A percentile compares a stretch with the other conserved stretches of the same genome.
Evolutionary conservation across 1,139 yeast genomes (phyloP).

Genomic region (Blastobotrys aristatus): DNA sequence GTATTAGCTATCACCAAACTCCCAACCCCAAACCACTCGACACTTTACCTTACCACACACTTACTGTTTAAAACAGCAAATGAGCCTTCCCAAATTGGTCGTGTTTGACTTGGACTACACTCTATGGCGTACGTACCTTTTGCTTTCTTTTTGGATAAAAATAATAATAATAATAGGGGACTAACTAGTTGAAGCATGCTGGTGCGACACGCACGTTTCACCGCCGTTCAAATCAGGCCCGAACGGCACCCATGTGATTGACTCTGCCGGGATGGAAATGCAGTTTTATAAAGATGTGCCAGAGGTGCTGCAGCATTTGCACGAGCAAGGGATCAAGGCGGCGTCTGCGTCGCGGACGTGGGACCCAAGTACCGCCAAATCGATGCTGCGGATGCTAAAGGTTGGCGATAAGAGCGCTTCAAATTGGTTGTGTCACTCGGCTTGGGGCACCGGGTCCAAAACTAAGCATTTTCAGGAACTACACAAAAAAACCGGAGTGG

Average conservation of each 20-base stretch:
- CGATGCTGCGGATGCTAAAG: constrained; percentile 46
- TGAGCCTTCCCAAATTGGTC: constrained; percentile 13
- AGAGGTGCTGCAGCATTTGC: constrained; percentile 42
- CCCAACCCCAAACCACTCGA: too few relatives aligned
- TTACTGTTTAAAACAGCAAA: too few relatives aligned
- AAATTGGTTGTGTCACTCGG: constrained; percentile 47
- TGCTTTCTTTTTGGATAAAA: neutral
- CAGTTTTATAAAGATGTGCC: constrained; percentile 59
- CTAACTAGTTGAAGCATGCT: constrained; percentile 29
- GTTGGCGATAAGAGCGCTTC: constrained; percentile 47
- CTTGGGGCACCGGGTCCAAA: constrained; percentile 69
- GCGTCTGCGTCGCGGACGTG: constrained; percentile 67
- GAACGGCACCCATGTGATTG: constrained; percentile 35
- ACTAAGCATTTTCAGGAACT: constrained; percentile 49
- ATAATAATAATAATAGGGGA: neutral
- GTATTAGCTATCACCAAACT: too few relatives aligned
- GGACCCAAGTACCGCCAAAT: constrained; percentile 57
- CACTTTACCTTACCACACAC: too few relatives aligned
- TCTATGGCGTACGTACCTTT: constrained; percentile 52
- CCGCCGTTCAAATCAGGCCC: constrained; percentile 41
- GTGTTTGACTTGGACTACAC: constrained; percentile 62
- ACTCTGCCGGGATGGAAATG: constrained; percentile 46
- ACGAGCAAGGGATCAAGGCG: constrained; percentile 41
- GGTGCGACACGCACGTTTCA: constrained; percentile 64
- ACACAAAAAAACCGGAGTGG: constrained; percentile 45